phyloP scores from a whole-genome alignment of 345 rosid species.

The Durio zibethinus region DNA sequence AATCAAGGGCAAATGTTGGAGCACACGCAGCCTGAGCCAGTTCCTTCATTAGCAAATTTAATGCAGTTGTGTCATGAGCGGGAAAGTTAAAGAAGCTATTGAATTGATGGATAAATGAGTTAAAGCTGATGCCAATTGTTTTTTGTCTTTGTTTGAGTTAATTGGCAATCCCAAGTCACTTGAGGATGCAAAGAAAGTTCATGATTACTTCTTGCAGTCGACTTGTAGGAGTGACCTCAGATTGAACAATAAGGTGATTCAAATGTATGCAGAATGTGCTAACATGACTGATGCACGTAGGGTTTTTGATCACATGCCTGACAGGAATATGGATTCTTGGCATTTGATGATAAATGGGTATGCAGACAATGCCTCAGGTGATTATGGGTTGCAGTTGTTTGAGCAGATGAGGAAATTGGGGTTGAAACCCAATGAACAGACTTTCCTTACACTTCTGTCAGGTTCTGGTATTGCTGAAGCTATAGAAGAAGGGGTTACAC shows the following conservation, averaged over 20 bases:
- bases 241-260: constrained; percentile 52
- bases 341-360: constrained; percentile 63
- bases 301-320: constrained; percentile 72
- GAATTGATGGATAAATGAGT: constrained; percentile 63
- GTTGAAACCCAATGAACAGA: constrained; percentile 50
- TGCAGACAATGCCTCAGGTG: constrained; percentile 61
- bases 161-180: constrained; percentile 41
- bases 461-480: constrained; percentile 69
- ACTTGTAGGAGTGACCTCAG: constrained; percentile 47
- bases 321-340: constrained; percentile 68
- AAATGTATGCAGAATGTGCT: constrained; percentile 56
- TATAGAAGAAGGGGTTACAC: constrained; percentile 63
- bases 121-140: constrained; percentile 50
- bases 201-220: constrained; percentile 65
- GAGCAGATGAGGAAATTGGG: constrained; percentile 55
- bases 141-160: constrained; percentile 42
- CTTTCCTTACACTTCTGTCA: constrained; percentile 50
- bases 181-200: constrained; percentile 75
- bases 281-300: constrained; percentile 65
- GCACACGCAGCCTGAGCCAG: constrained; percentile 12
- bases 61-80: constrained; percentile 40
- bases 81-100: constrained; percentile 58
- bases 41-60: constrained; percentile 39
- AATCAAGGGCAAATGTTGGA: constrained; percentile 9
- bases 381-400: constrained; percentile 70